phyloP scores from a whole-genome alignment of 805 yeast species.

The Suhomyces tanzawaensis region DNA sequence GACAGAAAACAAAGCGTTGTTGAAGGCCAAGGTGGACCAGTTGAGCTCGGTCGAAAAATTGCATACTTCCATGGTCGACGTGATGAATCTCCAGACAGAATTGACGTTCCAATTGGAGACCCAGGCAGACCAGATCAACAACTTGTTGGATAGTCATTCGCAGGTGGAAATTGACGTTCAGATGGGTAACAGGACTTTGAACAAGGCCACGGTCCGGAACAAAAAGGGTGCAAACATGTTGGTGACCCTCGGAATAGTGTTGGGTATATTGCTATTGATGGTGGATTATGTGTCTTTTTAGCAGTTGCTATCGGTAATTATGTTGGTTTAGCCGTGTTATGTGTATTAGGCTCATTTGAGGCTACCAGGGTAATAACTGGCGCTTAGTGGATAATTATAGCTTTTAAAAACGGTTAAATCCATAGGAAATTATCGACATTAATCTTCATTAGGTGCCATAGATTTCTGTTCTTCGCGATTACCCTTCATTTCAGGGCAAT shows the following conservation, averaged over 20 bases:
- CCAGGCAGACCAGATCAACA: constrained; percentile 69
- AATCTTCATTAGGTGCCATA: too few species aligned
- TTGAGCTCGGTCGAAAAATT: constrained; percentile 57
- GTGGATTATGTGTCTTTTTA: constrained; percentile 44
- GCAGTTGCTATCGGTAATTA: too few species aligned
- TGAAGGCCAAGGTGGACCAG: constrained; percentile 58
- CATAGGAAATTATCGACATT: too few species aligned
- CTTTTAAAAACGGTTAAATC: too few species aligned
- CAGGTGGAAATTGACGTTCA: constrained; percentile 62
- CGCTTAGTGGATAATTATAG: too few species aligned
- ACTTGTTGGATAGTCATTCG: constrained; percentile 63
- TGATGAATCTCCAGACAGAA: constrained; percentile 72
- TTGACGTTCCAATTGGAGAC: constrained; percentile 66
- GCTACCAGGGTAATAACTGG: too few species aligned
- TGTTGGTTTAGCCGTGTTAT: too few species aligned
- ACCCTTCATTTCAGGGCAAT: too few species aligned
- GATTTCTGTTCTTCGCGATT: too few species aligned
- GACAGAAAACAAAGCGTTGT: constrained; percentile 55
- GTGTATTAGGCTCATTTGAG: too few species aligned
- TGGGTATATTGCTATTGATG: constrained; percentile 56
- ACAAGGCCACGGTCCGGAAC: constrained; percentile 64
- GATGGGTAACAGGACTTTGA: constrained; percentile 69
- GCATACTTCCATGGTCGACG: constrained; percentile 65
- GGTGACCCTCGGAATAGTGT: constrained; percentile 50
- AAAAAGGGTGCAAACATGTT: constrained; percentile 57